Evolutionary conservation across 371 early-diverging fungal species (phyloP), one percentile per base, ranked within the genome.

Genomic region (Mortierella sp.): DNA sequence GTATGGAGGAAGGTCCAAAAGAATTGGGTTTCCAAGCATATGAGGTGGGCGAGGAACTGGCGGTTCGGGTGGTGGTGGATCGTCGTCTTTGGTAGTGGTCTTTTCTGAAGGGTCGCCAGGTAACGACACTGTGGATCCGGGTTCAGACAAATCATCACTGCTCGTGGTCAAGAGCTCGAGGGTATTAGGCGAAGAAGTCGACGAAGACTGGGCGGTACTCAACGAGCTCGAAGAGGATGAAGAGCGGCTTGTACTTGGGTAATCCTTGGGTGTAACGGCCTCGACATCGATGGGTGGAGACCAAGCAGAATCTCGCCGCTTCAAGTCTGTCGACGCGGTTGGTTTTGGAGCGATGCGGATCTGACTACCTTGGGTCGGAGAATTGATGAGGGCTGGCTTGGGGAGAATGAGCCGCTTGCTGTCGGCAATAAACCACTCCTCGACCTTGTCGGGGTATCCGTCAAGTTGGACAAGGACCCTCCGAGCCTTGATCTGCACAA

Each of bases 21-120:
- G 75, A n/a, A 84, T 84, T 3, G 85, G 85, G 50, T 84, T 80
- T 9, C 85, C 85, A 19, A 77, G 48, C 16, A 78, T 71, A 14
- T 50, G 44, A 26, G 44, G 70, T 6, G 50, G 51, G 3, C 70
- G 40, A 16, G 40, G 40, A 3, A 21, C 57, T 2, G 71, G 59
- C 0, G 61, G 26, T 19, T 46, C 54, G 24, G 73, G 75, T 2
- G 54, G 64, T 24, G 73, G 75, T 2, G 48, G 28, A 11, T 46
- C 71, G 3, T 76, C 69, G 14, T 72, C 44, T 1, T 70, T 74
- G 8, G 31, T 50, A 6, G 13, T 55, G 1, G 10, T 59, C 44
- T 50, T 69, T 26, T 53, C 48, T 11, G 14, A 21, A 61, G 9
- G 61, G 46, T 46, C 46, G n/a, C 31, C 44, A 72, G 50, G 53